Conservation (phyloP, 1,139 yeast species). For the Suhomyces taliae region DNA sequence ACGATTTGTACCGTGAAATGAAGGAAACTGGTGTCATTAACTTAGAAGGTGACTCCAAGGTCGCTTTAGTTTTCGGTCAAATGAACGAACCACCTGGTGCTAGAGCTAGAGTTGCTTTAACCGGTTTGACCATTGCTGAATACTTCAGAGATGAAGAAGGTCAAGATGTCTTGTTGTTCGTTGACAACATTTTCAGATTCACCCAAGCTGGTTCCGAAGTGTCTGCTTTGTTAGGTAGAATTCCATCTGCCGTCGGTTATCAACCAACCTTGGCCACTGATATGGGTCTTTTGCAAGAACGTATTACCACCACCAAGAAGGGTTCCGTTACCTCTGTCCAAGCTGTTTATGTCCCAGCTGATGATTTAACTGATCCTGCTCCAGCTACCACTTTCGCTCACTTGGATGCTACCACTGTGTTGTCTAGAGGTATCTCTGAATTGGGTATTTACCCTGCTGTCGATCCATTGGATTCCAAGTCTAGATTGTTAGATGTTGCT, state of each 20-base stretch:
- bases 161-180: slow-evolving; percentile 99
- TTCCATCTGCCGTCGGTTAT: slow-evolving; percentile 99
- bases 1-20: slow-evolving; percentile 99
- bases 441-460: slow-evolving; percentile 99
- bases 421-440: slow-evolving; percentile 99
- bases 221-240: slow-evolving; percentile 99
- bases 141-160: slow-evolving; percentile 99
- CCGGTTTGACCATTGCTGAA: slow-evolving; percentile 99
- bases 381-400: slow-evolving; percentile 99
- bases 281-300: slow-evolving; percentile 99
- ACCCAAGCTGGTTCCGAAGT: slow-evolving; percentile 99
- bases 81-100: slow-evolving; percentile 99
- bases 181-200: slow-evolving; percentile 99
- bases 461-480: slow-evolving; percentile 99
- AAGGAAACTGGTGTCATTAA: slow-evolving; percentile 99
- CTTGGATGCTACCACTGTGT: slow-evolving; percentile 99
- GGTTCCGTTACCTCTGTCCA: slow-evolving; percentile 99
- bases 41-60: slow-evolving; percentile 99
- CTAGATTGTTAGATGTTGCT: slow-evolving; percentile 95
- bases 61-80: slow-evolving; percentile 99
- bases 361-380: slow-evolving; percentile 99
- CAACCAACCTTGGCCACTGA: slow-evolving; percentile 99
- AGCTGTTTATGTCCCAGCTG: slow-evolving; percentile 99
- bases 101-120: slow-evolving; percentile 99
- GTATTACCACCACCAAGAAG: slow-evolving; percentile 99